A percentile compares a stretch with the other conserved stretches of the same genome.
Conservation (phyloP, 768 basidiomycete genomes). For the Suillus discolor region DNA sequence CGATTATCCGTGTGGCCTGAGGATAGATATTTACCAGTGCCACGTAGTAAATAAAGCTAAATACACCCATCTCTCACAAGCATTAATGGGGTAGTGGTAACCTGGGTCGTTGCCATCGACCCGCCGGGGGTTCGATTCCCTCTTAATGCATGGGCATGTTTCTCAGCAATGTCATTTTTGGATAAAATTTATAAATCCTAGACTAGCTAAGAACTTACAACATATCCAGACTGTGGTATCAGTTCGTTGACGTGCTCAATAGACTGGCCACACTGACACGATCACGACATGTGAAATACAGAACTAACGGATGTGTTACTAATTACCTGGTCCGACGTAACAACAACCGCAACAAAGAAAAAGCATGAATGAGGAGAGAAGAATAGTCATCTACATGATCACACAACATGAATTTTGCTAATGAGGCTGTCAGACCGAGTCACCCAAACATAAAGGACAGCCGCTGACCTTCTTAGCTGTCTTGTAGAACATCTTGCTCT, state of each 20-base stretch:
- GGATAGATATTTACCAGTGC: too few relatives aligned
- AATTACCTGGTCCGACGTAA: background rate
- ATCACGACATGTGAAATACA: background rate
- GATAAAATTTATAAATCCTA: too few relatives aligned
- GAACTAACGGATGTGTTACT: background rate
- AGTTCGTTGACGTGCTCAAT: background rate
- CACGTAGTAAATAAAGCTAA: background rate
- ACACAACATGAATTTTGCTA: constrained; percentile 97
- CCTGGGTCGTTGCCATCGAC: constrained; percentile 46
- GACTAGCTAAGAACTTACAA: too few relatives aligned
- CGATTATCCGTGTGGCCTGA: background rate
- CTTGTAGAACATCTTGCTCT: constrained; percentile 99
- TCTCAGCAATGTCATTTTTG: background rate
- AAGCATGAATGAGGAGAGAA: constrained; percentile 15
- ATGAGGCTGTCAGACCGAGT: constrained; percentile 15
- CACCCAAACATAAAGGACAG: constrained; percentile 3
- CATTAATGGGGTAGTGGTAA: constrained; percentile 38
- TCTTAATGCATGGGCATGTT: constrained; percentile 55
- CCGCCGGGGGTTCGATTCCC: constrained; percentile 83
- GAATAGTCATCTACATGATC: constrained; percentile 58
- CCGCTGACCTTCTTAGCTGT: constrained; percentile 92
- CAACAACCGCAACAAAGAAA: constrained; percentile 9
- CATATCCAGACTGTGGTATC: too few relatives aligned
- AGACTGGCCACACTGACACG: background rate
- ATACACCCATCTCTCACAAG: background rate